These are phyloP conservation scores for Uromyces viciae-fabae DNA, from an alignment of 1,284 basidiomycete species.

Conservation along the genomic window DNA sequence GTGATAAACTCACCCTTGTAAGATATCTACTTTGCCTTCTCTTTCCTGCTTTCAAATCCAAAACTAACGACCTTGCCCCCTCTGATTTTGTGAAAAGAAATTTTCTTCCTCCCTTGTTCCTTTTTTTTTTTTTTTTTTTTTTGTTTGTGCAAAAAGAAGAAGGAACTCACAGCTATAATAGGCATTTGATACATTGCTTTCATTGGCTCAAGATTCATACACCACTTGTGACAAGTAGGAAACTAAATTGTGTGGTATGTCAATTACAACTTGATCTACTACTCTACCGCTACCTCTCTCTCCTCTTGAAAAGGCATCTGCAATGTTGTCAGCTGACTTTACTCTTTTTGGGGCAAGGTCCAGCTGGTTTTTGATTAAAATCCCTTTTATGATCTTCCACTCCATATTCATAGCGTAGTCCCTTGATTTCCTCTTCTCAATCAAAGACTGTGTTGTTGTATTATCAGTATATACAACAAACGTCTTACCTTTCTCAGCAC, in stretches of 20 bases:
- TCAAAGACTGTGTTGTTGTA: neutral
- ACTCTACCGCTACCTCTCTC: too few species aligned
- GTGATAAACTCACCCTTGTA: too few species aligned
- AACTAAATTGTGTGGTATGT: neutral
- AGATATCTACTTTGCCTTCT: too few species aligned
- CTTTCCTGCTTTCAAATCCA: too few species aligned
- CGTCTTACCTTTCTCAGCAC: neutral
- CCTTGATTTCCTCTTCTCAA: neutral
- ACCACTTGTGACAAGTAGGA: neutral
- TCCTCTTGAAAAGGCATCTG: neutral
- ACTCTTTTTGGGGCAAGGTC: neutral
- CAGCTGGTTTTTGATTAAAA: neutral
- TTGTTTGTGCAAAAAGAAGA: neutral
- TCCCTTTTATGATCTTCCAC: neutral
- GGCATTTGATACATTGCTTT: neutral
- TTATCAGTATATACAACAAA: conserved; percentile 6
- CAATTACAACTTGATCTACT: neutral
- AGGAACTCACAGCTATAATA: neutral
- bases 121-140: neutral
- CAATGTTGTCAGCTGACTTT: neutral
- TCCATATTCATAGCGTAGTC: neutral
- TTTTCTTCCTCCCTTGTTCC: conserved; percentile 3
- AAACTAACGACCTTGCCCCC: too few species aligned
- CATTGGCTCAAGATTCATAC: neutral
- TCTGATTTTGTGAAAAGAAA: too few species aligned